Base-by-base conservation (phyloP, 2,329 filamentous ascomycete genomes). In the Hypomyces rosellus region DNA sequence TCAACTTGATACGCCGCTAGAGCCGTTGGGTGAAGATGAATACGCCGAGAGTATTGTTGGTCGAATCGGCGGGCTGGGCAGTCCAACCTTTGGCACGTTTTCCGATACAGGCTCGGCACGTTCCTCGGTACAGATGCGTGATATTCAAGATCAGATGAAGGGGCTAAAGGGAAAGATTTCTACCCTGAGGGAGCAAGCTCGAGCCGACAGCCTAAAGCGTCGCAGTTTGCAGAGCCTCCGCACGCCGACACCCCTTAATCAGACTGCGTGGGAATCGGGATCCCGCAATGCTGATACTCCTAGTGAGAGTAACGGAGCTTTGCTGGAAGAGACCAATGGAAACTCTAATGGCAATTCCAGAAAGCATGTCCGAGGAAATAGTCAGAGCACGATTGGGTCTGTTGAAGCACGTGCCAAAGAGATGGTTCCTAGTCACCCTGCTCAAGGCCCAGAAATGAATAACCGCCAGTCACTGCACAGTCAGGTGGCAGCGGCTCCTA, bases 101-200 rank as follows among this genome's bases (percentile, higher is more conserved):
- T 60, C 62, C n/a, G 72, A 74, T 9, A 70, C 73, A 40, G 75
- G 74, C 1, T 67, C 85, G 8, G 78, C 78, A 22, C 78, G 88
- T 15, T 84, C 87, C 13, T 92, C 89, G 1, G 82, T 82, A n/a
- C 84, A 88, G 61, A 82, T 88, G 62, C 82, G 85, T 8, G 79
- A 80, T 46, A 73, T 96, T 40, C 88, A 89, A 53, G 85, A 89
- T 57, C 89, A 95, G 64, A 88, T 96, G 80, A 84, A 86, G 50
- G 89, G 87, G 48, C 74, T 96, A 43, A 91, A 90, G 63, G 88
- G 87, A 53, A 89, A 89, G 61, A 90, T 96, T 34, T 91, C 89
- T 1, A 86, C 76, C 14, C 68, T 96, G 39, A 86, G 88, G 59
- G 83, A 90, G 55, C 85, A 89, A 59, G 86, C 88, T 0, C 81